phyloP scores from a whole-genome alignment of 345 rosid genomes.

The Syzygium aqueum region DNA sequence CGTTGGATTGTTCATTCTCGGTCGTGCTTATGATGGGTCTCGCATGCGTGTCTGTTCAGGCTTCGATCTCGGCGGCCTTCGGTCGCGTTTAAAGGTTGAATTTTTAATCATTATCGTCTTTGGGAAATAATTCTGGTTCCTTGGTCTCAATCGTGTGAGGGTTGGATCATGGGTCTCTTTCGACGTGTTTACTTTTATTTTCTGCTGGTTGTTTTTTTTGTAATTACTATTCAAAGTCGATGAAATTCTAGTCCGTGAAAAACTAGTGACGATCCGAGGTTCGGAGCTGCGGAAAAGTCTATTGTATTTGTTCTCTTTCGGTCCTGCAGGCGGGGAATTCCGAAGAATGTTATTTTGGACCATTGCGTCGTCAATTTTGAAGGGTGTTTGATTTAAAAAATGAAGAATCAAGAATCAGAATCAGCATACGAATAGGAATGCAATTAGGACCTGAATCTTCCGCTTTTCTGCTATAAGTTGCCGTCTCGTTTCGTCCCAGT shows the following conservation, averaged over 20 bases:
- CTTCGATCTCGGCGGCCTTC: background rate
- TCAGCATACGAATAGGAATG: background rate
- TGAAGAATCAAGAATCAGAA: background rate
- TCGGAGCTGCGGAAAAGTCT: background rate
- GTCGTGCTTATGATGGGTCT: background rate
- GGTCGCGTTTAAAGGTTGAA: background rate
- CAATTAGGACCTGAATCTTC: background rate
- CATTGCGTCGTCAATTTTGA: background rate
- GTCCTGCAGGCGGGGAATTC: background rate
- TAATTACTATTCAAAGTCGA: background rate
- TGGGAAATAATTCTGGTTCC: background rate
- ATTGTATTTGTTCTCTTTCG: background rate
- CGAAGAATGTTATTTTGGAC: background rate
- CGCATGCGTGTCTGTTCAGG: background rate
- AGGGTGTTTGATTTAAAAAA: background rate
- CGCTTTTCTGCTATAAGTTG: background rate
- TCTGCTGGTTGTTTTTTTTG: background rate
- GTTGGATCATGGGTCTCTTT: background rate
- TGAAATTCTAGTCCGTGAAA: background rate
- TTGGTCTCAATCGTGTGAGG: background rate
- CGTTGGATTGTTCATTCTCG: too few species aligned
- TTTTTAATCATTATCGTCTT: background rate
- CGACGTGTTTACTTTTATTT: background rate
- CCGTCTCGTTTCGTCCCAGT: background rate
- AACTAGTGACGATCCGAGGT: background rate